A percentile compares a stretch with the other conserved stretches of the same genome.
phyloP scores from a whole-genome alignment of 2,329 filamentous ascomycete genomes.

The Teratosphaeria epicoccoides region DNA sequence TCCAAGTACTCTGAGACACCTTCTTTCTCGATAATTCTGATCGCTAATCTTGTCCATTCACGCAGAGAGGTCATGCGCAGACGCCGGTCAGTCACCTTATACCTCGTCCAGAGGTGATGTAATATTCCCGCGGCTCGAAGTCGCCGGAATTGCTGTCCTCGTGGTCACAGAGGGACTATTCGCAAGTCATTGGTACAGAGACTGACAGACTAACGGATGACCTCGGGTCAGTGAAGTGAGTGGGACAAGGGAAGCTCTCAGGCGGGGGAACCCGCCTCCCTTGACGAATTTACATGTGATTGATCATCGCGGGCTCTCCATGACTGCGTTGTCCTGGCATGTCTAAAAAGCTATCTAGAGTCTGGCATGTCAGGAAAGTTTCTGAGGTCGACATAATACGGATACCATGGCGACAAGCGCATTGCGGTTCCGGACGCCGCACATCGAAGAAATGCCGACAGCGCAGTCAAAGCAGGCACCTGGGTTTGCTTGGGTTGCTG shows the following conservation, averaged over 20 bases:
- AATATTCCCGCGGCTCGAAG: background rate
- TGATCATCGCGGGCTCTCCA: background rate
- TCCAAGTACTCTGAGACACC: background rate
- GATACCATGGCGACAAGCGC: slow-evolving; percentile 13
- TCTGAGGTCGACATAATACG: background rate
- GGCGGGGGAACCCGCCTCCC: background rate
- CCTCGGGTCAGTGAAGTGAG: slow-evolving; percentile 1
- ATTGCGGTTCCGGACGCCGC: slow-evolving; percentile 43
- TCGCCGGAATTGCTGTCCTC: background rate
- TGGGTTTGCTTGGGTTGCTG: slow-evolving; percentile 86
- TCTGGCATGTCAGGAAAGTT: too few relatives aligned
- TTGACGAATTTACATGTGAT: background rate
- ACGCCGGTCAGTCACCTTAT: background rate
- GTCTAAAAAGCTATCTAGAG: too few relatives aligned
- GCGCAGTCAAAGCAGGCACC: slow-evolving; percentile 59
- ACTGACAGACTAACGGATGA: slow-evolving; percentile 4
- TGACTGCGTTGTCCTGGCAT: background rate
- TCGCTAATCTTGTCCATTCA: background rate
- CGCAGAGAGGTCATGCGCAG: background rate
- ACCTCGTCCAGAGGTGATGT: background rate
- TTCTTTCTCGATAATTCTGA: background rate
- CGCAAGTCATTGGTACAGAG: background rate
- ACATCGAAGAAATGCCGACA: slow-evolving; percentile 70
- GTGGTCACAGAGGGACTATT: background rate
- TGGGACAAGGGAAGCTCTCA: background rate